Conservation (phyloP, 2,329 filamentous ascomycete species). For the Colletotrichum cordylinicola region DNA sequence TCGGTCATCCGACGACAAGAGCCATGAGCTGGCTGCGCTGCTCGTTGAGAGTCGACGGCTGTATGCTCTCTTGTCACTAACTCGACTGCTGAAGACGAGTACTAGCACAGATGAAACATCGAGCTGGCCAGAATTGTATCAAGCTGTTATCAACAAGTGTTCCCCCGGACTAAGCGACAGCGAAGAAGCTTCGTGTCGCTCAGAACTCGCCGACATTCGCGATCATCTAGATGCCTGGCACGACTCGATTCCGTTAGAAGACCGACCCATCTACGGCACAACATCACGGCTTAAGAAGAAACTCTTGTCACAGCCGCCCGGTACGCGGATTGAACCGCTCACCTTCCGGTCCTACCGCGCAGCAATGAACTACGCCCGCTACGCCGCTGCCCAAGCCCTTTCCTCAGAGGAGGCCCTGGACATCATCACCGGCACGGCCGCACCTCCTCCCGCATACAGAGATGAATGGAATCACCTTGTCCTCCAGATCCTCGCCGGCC, state of each 20-base stretch:
- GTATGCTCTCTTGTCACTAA: not conserved
- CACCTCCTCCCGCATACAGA: not conserved
- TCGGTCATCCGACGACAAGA: not conserved
- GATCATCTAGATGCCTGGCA: not conserved
- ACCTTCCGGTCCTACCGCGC: not conserved
- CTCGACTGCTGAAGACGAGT: not conserved
- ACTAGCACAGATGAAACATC: not conserved
- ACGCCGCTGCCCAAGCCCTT: not conserved
- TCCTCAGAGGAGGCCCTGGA: not conserved
- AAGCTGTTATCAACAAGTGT: not conserved
- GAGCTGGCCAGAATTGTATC: not conserved
- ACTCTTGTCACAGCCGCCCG: accelerated
- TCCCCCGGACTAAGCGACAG: not conserved
- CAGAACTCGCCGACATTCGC: not conserved
- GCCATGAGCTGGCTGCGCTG: not conserved
- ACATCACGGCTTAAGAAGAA: not conserved
- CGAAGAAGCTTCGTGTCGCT: accelerated
- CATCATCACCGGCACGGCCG: not conserved
- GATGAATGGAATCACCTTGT: not conserved
- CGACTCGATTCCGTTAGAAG: not conserved
- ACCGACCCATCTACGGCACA: not conserved
- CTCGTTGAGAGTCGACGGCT: not conserved
- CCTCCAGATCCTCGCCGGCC: not conserved
- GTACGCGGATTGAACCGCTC: not conserved
- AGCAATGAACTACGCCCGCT: not conserved